Conservation (phyloP, 1,284 basidiomycete genomes). For the Pseudozyma hubeiensis region DNA sequence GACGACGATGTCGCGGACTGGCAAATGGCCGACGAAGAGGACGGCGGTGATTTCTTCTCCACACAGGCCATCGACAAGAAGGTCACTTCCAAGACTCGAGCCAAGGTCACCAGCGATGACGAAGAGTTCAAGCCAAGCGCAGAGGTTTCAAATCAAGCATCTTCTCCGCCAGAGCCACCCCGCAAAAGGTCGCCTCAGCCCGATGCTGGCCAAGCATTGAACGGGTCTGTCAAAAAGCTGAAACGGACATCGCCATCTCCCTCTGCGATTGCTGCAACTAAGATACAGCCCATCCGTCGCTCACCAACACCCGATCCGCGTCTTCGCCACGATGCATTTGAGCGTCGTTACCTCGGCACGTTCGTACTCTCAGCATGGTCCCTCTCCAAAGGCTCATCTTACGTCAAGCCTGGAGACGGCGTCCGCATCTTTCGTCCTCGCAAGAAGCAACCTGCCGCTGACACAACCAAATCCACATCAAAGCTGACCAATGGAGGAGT, state of each 20-base stretch:
- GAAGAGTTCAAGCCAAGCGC: constrained; percentile 18
- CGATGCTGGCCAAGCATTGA: background rate
- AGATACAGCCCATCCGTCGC: constrained; percentile 8
- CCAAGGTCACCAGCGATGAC: constrained; percentile 23
- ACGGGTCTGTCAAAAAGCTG: constrained; percentile 8
- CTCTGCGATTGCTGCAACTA: background rate
- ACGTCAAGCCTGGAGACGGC: constrained; percentile 58
- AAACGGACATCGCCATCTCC: constrained; percentile 21
- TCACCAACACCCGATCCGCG: constrained; percentile 41
- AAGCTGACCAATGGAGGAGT: constrained; percentile 28
- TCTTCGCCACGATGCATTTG: constrained; percentile 45
- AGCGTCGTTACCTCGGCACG: constrained; percentile 58
- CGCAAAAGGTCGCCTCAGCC: constrained; percentile 9
- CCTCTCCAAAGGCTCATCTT: constrained; percentile 59
- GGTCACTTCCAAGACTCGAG: background rate
- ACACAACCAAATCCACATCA: constrained; percentile 10
- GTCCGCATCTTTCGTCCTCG: constrained; percentile 60
- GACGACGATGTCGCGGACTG: constrained; percentile 36
- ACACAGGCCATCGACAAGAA: constrained; percentile 14
- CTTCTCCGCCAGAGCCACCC: constrained; percentile 8
- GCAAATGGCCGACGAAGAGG: constrained; percentile 9
- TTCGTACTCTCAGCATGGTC: constrained; percentile 66
- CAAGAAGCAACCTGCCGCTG: constrained; percentile 27
- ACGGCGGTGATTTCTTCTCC: constrained; percentile 28
- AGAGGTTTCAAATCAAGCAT: constrained; percentile 6